phyloP scores from a whole-genome alignment of 208 protist genomes.

The Trypanosoma scelopori region DNA sequence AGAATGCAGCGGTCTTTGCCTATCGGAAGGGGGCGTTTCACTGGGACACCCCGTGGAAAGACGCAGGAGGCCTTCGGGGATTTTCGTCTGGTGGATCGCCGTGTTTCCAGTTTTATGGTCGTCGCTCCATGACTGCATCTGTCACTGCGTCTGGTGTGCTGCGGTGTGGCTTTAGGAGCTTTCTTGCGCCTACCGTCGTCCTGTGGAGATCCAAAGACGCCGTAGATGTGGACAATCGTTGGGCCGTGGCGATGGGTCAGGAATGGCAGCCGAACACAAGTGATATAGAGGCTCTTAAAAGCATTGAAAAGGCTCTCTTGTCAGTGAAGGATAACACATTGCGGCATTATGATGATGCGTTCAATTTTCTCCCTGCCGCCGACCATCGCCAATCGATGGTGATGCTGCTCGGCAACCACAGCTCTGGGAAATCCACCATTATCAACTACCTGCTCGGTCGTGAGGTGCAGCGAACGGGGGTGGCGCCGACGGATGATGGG shows the following conservation, averaged over 20 bases:
- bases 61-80: background rate
- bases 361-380: conserved; percentile 39
- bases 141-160: no score
- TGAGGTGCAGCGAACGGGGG: conserved; percentile 79
- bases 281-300: background rate
- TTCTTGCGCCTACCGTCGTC: no score
- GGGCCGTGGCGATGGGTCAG: background rate
- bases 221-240: no score
- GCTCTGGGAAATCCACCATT: conserved; percentile 88
- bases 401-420: conserved; percentile 91
- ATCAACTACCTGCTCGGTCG: conserved; percentile 87
- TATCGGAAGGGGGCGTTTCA: background rate
- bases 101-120: no score
- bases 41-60: background rate
- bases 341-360: conserved; percentile 36
- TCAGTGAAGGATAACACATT: conserved; percentile 34
- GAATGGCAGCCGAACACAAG: background rate
- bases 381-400: conserved; percentile 72
- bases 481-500: conserved; percentile 90
- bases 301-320: conserved; percentile 36
- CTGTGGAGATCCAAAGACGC: no score
- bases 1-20: background rate
- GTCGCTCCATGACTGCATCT: no score
- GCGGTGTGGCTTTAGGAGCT: no score
- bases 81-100: background rate